Percentiles rank a stretch among this genome's conserved stretches.
Evolutionary conservation across 441 rosid species (phyloP).

Genomic region (Arabidopsis hybrid): DNA sequence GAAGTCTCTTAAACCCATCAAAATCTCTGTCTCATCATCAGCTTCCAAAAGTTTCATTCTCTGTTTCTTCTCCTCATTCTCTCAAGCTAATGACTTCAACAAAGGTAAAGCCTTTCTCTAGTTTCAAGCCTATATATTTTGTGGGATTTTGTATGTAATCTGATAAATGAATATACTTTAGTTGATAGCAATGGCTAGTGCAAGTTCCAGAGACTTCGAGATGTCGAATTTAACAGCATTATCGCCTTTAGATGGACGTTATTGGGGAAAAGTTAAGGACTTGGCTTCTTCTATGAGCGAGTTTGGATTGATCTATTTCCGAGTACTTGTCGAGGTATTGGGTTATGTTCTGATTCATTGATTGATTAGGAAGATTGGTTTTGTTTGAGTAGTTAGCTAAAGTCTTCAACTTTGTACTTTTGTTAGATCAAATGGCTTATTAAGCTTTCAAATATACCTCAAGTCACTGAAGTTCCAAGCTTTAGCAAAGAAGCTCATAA

Average conservation of each 20-base stretch:
- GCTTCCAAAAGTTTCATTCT: constrained; percentile 43
- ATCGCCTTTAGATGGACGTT: constrained; percentile 94
- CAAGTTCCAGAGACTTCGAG: constrained; percentile 52
- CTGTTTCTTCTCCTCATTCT: constrained; percentile 32
- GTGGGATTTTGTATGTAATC: neutral
- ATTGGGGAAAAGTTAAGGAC: constrained; percentile 87
- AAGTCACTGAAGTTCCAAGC: constrained; percentile 77
- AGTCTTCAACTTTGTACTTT: too few species aligned
- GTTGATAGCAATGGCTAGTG: constrained; percentile 56
- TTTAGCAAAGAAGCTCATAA: constrained; percentile 70
- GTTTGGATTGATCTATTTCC: constrained; percentile 77
- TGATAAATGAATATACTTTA: constrained; percentile 30
- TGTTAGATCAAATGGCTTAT: constrained; percentile 82
- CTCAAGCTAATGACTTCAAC: constrained; percentile 43
- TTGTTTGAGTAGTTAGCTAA: too few species aligned
- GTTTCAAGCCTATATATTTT: neutral
- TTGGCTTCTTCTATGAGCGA: constrained; percentile 90
- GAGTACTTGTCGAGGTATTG: constrained; percentile 88
- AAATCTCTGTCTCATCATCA: neutral
- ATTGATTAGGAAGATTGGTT: neutral
- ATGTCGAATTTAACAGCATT: constrained; percentile 82
- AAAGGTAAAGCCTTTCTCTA: constrained; percentile 42
- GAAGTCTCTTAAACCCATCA: constrained; percentile 32
- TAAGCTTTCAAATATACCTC: constrained; percentile 82
- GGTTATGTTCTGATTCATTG: constrained; percentile 7